These are phyloP conservation scores for Trichosporon sp. DNA, from an alignment of 1,284 basidiomycete species.

Conservation along the genomic window DNA sequence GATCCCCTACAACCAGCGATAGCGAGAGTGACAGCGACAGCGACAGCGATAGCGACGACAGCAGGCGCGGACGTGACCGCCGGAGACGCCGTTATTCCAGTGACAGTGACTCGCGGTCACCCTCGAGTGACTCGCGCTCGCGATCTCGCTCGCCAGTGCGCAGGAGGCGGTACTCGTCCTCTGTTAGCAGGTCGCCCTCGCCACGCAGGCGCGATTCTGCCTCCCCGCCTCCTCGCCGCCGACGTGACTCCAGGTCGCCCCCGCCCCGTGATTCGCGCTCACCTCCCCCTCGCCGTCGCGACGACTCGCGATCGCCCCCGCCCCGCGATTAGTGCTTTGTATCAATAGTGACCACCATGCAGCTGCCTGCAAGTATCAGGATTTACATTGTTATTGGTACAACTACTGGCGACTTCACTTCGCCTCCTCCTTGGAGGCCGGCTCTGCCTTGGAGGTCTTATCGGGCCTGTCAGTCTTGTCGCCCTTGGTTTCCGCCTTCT, in stretches of 20 bases:
- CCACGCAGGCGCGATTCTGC: neutral
- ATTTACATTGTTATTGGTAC: neutral
- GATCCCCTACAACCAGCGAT: neutral
- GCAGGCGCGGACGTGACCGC: neutral
- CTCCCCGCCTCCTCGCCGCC: neutral
- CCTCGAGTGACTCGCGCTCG: neutral
- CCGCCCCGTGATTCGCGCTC: conserved; percentile 14
- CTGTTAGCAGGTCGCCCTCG: neutral
- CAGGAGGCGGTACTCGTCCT: conserved; percentile 4
- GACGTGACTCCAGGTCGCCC: neutral
- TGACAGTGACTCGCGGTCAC: neutral
- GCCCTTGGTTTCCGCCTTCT: neutral
- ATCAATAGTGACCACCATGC: neutral
- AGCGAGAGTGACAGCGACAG: neutral
- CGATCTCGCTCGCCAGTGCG: neutral
- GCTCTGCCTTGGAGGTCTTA: neutral
- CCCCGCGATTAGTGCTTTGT: neutral
- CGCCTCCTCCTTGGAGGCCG: neutral
- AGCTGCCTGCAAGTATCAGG: neutral
- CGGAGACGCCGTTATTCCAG: conserved; percentile 7
- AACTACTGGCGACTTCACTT: neutral
- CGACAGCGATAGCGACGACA: neutral
- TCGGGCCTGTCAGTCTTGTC: conserved; percentile 1
- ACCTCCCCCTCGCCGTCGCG: conserved; percentile 14
- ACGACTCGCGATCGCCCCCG: neutral